These are phyloP conservation scores for Ophiostoma quercus DNA, from an alignment of 2,329 filamentous ascomycete species.

Conservation along the genomic window DNA sequence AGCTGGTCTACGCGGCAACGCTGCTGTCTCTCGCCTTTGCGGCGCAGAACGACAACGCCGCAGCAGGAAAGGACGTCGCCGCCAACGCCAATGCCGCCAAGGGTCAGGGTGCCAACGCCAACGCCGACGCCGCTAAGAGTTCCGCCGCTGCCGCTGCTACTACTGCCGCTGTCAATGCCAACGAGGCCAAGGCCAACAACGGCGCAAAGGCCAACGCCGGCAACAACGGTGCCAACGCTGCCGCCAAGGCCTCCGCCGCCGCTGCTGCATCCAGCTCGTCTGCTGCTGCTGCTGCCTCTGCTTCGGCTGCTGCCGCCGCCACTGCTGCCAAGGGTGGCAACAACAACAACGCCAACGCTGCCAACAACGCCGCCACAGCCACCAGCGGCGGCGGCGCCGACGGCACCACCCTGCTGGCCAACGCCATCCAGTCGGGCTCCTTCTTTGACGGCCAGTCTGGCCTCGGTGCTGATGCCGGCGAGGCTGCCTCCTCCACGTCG, in stretches of 20 bases:
- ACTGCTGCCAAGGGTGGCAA: not conserved
- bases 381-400: constrained; percentile 19
- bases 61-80: not conserved
- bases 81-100: not conserved
- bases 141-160: not conserved
- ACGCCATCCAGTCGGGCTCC: constrained; percentile 36
- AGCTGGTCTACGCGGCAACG: constrained; percentile 31
- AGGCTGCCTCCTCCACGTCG: constrained; percentile 31
- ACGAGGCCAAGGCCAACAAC: constrained; percentile 16
- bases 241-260: constrained; percentile 9
- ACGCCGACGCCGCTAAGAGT: not conserved
- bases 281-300: not conserved
- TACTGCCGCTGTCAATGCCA: not conserved
- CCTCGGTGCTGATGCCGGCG: constrained; percentile 32
- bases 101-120: constrained; percentile 1
- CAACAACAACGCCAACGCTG: constrained; percentile 22
- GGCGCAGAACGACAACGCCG: constrained; percentile 27
- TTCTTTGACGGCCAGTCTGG: constrained; percentile 34
- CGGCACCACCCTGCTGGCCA: constrained; percentile 28
- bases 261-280: not conserved
- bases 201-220: constrained; percentile 17
- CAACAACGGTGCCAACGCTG: constrained; percentile 9
- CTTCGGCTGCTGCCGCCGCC: constrained; percentile 10
- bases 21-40: constrained; percentile 31
- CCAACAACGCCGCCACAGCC: constrained; percentile 34